Conservation (phyloP, 352 stramenopile genomes). For the Globisporangium viniferum region DNA sequence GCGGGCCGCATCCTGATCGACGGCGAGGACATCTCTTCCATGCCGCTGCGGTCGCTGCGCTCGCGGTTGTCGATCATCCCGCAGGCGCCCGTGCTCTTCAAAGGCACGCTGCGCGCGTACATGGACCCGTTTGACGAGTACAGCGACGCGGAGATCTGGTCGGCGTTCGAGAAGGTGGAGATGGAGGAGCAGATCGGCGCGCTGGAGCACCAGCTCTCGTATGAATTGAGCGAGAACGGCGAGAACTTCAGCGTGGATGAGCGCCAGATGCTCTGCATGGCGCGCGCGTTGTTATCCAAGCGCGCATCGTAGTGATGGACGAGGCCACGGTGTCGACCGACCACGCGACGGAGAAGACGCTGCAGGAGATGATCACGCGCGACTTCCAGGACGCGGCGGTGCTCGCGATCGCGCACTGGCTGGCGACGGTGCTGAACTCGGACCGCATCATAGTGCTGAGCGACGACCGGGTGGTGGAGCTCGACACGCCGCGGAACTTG, state of each 20-base stretch:
- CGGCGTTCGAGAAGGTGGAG: conserved; percentile 61
- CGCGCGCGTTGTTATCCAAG: conserved; percentile 83
- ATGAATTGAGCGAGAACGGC: conserved; percentile 78
- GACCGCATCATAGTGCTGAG: too few species aligned
- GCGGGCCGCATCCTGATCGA: conserved; percentile 72
- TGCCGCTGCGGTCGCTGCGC: conserved; percentile 38
- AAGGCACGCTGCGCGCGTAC: conserved; percentile 74
- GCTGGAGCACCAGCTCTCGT: conserved; percentile 34
- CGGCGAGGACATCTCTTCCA: conserved; percentile 29
- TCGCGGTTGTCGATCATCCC: conserved; percentile 42
- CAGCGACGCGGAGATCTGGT: conserved; percentile 58
- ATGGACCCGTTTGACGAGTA: conserved; percentile 85
- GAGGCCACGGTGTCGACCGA: conserved; percentile 70
- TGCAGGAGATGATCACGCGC: conserved; percentile 53
- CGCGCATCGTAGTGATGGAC: conserved; percentile 68
- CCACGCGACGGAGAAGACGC: conserved; percentile 54
- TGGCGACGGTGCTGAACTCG: too few species aligned
- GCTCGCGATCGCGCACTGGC: conserved; percentile 90
- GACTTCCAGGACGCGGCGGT: conserved; percentile 89
- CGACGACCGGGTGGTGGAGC: too few species aligned
- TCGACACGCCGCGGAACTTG: too few species aligned
- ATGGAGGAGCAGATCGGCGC: conserved; percentile 54
- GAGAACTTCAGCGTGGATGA: conserved; percentile 90
- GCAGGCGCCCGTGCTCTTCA: conserved; percentile 84
- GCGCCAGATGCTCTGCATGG: conserved; percentile 90